Evolutionary conservation across 768 basidiomycete genomes (phyloP), one percentile per base, ranked within the genome.

Genomic region (Coprinellus micaceus): DNA sequence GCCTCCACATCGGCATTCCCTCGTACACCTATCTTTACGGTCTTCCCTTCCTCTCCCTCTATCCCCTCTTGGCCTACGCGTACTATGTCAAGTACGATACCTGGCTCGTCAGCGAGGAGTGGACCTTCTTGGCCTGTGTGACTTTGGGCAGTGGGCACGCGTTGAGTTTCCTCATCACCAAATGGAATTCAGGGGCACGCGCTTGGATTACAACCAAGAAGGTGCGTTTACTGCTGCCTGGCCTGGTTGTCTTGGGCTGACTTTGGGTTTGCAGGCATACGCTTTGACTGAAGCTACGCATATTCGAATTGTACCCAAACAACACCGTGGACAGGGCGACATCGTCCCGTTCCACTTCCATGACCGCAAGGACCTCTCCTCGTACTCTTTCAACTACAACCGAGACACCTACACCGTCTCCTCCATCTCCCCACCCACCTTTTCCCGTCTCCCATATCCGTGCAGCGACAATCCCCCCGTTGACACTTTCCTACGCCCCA

Each of bases 121-220:
- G 95, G 95, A 96, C 97, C 0, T 99, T 98, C 68, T 82, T 98
- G 21, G 91, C 89, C 36, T 94, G 89, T 61, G 88, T 95, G 13
- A 73, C 84, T 2, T 81, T 99, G 7, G 90, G 90, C 21, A 88
- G 83, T 5, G 84, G 89, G 2, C 97, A 98, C 69, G 93, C 94
- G 2, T 80, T 99, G 55, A 94, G 91, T 65, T 99, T 94, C 71
- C 77, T 99, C 44, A 77, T 89, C 12, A 99, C 96, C 0, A 82
- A 82, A 61, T 99, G 97, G 97, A 94, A 84, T 66, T 79, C 87
- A 11, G 82, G 75, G 25, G 89, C 91, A 52, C 82, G 83, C 52
- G 86, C 92, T 30, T 84, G 82, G 78, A 78, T 96, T 58, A 94
- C 91, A 12, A 92, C 91, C 0, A 78, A 80, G 57, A 81, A 82